A percentile compares a stretch with the other conserved stretches of the same genome.
Conservation (phyloP, 2,329 filamentous ascomycete species). For the Diaporthe aspalathi region DNA sequence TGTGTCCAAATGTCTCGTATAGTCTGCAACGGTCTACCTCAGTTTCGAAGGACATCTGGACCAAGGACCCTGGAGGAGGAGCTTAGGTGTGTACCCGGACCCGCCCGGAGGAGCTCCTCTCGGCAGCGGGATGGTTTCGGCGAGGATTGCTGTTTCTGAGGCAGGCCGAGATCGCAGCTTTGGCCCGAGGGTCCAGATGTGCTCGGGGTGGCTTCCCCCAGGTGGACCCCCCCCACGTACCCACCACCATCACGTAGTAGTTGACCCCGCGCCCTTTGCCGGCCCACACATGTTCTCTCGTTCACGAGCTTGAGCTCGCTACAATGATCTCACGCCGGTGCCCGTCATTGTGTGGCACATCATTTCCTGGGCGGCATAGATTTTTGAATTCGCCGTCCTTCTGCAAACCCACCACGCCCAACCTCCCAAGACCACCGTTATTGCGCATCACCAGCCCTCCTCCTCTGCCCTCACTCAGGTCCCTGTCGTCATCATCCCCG, state of each 20-base stretch:
- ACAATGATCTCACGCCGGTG: conserved; percentile 20
- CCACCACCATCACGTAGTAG: no score
- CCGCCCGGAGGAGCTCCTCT: not conserved
- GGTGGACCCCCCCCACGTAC: conserved; percentile 23
- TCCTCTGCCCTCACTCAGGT: conserved; percentile 10
- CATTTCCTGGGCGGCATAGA: not conserved
- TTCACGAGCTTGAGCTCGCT: conserved; percentile 20
- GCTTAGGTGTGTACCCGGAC: not conserved
- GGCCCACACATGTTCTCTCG: conserved; percentile 2
- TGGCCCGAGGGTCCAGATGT: not conserved
- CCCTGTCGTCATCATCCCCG: not conserved
- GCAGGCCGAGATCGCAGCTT: conserved; percentile 24
- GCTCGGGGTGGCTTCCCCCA: conserved; percentile 1
- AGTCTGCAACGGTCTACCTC: no score
- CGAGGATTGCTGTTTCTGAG: conserved; percentile 5
- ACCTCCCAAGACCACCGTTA: not conserved
- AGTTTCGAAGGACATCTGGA: no score
- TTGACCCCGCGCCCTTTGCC: conserved; percentile 22
- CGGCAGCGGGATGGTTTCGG: not conserved
- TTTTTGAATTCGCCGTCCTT: not conserved
- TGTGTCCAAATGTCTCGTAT: no score
- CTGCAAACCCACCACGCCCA: not conserved
- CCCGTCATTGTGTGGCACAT: conserved; percentile 7
- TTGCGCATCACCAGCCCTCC: not conserved
- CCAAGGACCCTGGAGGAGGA: not conserved